Percentiles rank a stretch among this genome's conserved stretches.
Evolutionary conservation across 179 eudicot species (phyloP).

Genomic region (Beta lomatogona): DNA sequence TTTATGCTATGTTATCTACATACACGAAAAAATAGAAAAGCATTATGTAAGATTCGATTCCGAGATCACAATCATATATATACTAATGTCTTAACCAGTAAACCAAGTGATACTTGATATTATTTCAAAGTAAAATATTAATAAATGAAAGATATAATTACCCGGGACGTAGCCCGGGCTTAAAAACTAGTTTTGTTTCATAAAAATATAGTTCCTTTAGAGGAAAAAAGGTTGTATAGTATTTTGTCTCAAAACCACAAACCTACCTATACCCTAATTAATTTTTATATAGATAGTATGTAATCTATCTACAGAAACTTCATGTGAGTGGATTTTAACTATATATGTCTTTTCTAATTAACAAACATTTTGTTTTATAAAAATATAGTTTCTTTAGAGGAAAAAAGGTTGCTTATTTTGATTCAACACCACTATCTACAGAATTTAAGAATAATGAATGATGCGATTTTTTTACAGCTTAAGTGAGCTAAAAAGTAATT

Average conservation of each 20-base stretch:
- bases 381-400: not conserved
- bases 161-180: no score
- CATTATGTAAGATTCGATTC: no score
- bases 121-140: no score
- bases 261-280: conserved; percentile 26
- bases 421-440: conserved; percentile 27
- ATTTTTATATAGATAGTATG: not conserved
- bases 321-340: conserved; percentile 12
- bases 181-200: no score
- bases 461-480: conserved; percentile 16
- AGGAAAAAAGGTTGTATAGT: no score
- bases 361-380: not conserved
- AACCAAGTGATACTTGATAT: no score
- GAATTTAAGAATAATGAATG: conserved; percentile 23
- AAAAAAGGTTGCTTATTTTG: not conserved
- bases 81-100: no score
- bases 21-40: no score
- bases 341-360: not conserved
- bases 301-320: not conserved
- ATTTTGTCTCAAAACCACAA: conserved; percentile 29
- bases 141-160: no score
- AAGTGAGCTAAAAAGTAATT: conserved; percentile 11
- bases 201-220: no score
- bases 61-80: no score
- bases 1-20: no score